Evolutionary conservation across 495 filamentous ascomycete species (phyloP), one percentile per base, ranked within the genome.

Genomic region (Daldinia vernicosa): DNA sequence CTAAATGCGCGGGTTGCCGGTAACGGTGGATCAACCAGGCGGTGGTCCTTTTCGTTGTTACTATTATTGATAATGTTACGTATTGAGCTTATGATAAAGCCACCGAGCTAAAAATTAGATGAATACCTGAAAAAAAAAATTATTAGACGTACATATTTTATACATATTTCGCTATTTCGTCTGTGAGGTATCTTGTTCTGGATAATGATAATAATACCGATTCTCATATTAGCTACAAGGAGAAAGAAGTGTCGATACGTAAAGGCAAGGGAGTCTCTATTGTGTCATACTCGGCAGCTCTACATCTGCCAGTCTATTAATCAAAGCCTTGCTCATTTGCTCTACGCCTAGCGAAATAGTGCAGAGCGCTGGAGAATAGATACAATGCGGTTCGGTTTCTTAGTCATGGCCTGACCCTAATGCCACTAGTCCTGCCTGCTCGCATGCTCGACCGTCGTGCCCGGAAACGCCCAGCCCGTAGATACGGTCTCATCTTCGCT

Each of bases 401-500:
- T 30, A 28, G 26, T 30, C 26, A n/a, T 30, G 15, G 22, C 15
- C 26, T 53, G 24, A 30, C 1, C 27, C 15, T 17, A 4, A 53
- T 17, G 26, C 14, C 17, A 53, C 26, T 53, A n/a, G 24, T 30
- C 50, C 24, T 53, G 14, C 50, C 30, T 28, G 50, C 26, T 17
- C 30, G 24, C 6, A 17, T 30, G 50, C 50, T 28, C 17, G 26
- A 28, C 17, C 15, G 12, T 43, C 33, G 6, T 30, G 54, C 3
- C 14, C 26, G 24, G 7, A 52, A 28, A 52, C 24, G 50, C 50
- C 12, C 11, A 28, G 11, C n/a, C 15, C 24, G 26, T 28, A 19
- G 11, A 27, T 15, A 4, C 4, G 39, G n/a, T 35, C 54, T 79
- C 71, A 85, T 77, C 84, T 80, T 75, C 84, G 82, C 83, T 89